Evolutionary conservation across 352 stramenopile species (phyloP), one percentile per base, ranked within the genome.

Genomic region (Globisporangium cylindrosporum): DNA sequence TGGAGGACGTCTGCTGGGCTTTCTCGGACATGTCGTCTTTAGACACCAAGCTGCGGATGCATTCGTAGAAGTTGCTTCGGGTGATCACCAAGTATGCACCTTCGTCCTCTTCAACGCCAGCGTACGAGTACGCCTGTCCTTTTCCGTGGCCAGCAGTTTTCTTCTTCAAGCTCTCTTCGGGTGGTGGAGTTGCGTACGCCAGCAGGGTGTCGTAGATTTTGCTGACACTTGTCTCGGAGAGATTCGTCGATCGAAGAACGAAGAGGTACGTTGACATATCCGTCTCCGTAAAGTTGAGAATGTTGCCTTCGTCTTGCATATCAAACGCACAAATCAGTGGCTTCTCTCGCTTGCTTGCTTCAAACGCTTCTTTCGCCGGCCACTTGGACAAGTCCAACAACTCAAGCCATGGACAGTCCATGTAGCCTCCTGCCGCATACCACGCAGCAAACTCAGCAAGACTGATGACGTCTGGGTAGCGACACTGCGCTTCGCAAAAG

Each of bases 391-490:
- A 68, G 73, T 98, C 94, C 12, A 99, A 69, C 10, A 99, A 73
- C 71, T 99, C 97, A 8, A 99, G 73, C 97, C 97, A 99, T 14
- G 94, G 91, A 66, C 96, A 98, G 53, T 95, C 92, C 72, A 97
- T 91, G 72, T 98, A 98, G 6, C 96, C 96, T 38, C 91, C 91
- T 32, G 89, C 86, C 0, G 94, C 97, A 68, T 99, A 99, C 97
- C 97, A 99, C 12, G 95, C 86, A 5, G 95, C 96, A 81, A 99
- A 99, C 63, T 98, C 92, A 46, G 95, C 83, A 57, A 98, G 96
- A 41, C 77, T 95, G 29, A 99, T 95, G 4, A 77, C 76, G 62
- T 98, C 86, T 0, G 81, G 38, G 48, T 89, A 74, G 18, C 88
- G 80, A 20, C 80, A 86, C 32, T 68, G 80, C 15, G 76, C 84